Base-by-base conservation (phyloP, 495 filamentous ascomycete genomes). In the Hypomontagnella submonticulosa region DNA sequence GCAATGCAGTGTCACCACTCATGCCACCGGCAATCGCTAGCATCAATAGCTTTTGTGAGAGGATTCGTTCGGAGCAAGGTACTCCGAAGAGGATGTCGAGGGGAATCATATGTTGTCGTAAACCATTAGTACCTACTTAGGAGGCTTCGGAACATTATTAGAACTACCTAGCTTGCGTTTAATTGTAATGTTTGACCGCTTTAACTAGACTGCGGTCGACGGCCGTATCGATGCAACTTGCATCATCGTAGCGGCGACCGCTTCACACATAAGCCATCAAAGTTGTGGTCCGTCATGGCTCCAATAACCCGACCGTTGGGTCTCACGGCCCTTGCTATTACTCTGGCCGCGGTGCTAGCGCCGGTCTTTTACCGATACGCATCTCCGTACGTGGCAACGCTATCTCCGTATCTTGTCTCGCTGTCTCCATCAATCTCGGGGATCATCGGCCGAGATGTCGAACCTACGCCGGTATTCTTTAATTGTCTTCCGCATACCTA, bases 401-500 rank as follows among this genome's bases (percentile, higher is more conserved):
- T 61, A 36, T 47, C 50, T 13, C 50, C 50, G 4, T 41, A 56
- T 16, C 37, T 63, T 12, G 27, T 11, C 4, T 60, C 49, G 11
- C 44, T 57, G 30, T 20, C 60, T 2, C 46, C 66, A 9, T 49
- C 40, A 5, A 41, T 34, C 32, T 33, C 33, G 10, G 32, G 57
- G 13, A 20, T 30, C 8, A 32, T 46, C 20, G 18, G 20, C 12
- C 44, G 13, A 34, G 9, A 34, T 12, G 37, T 30, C 4, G 44
- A 61, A 34, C 12, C 18, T 13, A 9, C 12, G 7, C 15, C 47
- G 6, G 32, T 59, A 7, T 54, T 59, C 13, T 64, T 57, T 15
- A 55, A 4, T 16, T 81, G 79, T 57, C 71, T 68, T 13, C 57
- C 63, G 0, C 77, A 81, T 40, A 20, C 65, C 7, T 82, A 81